Evolutionary conservation across 2,329 filamentous ascomycete genomes (phyloP).

Genomic region (Diaporthe citriasiana): DNA sequence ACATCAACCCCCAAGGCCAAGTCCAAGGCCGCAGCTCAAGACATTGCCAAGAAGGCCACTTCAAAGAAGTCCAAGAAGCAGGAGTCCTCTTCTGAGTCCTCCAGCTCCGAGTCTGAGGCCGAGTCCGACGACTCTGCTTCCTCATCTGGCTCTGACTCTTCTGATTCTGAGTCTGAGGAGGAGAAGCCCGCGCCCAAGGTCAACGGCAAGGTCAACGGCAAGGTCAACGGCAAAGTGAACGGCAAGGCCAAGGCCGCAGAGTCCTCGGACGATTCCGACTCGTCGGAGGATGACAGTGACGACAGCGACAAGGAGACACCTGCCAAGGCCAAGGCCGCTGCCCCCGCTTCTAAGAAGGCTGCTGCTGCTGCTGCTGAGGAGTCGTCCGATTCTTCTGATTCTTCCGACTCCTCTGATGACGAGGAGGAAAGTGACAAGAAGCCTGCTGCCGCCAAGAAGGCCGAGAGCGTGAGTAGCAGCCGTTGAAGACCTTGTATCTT

Average conservation of each 20-base stretch:
- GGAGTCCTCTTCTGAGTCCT: conserved; percentile 52
- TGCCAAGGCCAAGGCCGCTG: conserved; percentile 44
- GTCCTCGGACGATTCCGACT: conserved; percentile 54
- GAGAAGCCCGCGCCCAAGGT: conserved; percentile 52
- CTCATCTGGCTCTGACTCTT: conserved; percentile 52
- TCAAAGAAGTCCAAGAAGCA: conserved; percentile 63
- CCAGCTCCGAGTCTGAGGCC: conserved; percentile 49
- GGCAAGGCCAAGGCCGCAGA: conserved; percentile 54
- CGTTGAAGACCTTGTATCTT: background rate
- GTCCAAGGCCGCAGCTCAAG: conserved; percentile 77
- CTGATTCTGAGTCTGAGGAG: conserved; percentile 52
- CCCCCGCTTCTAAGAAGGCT: conserved; percentile 47
- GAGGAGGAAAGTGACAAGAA: conserved; percentile 46
- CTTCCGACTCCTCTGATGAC: conserved; percentile 51
- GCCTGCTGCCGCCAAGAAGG: conserved; percentile 45
- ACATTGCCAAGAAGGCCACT: conserved; percentile 65
- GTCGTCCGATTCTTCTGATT: conserved; percentile 41
- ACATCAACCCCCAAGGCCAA: conserved; percentile 75
- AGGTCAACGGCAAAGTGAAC: conserved; percentile 52
- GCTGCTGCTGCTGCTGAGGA: conserved; percentile 50
- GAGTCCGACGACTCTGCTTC: conserved; percentile 54
- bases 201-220: conserved; percentile 47
- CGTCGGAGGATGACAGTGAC: conserved; percentile 50
- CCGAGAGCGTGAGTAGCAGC: conserved; percentile 38
- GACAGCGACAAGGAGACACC: conserved; percentile 50